phyloP scores from a whole-genome alignment of 306 rosid genomes.

The Medicago ruthenica region DNA sequence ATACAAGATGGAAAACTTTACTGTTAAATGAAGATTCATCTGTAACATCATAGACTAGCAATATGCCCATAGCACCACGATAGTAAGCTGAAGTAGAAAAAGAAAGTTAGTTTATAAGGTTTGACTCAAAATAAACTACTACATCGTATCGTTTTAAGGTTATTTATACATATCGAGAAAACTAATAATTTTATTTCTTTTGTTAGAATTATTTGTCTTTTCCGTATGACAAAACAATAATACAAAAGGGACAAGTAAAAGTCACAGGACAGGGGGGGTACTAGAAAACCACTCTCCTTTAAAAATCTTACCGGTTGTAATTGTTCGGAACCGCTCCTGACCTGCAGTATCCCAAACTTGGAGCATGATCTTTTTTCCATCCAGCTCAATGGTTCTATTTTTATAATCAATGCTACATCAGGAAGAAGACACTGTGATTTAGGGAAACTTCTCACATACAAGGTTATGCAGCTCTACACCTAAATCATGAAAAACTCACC shows the following conservation, averaged over 20 bases:
- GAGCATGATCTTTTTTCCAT: conserved; percentile 90
- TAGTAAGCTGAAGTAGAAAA: conserved; percentile 75
- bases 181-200: too few species aligned
- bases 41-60: conserved; percentile 93
- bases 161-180: too few species aligned
- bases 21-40: conserved; percentile 98
- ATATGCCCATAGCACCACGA: conserved; percentile 98
- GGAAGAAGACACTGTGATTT: conserved; percentile 40
- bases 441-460: conserved; percentile 34
- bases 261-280: too few species aligned
- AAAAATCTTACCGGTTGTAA: conserved; percentile 72
- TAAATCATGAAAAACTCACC: conserved; percentile 60
- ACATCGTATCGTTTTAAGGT: background rate
- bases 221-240: too few species aligned
- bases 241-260: too few species aligned
- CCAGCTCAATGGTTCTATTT: conserved; percentile 91
- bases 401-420: conserved; percentile 90
- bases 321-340: conserved; percentile 94
- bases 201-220: too few species aligned
- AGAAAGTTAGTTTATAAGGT: background rate
- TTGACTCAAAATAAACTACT: conserved; percentile 4
- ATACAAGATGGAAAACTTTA: conserved; percentile 43
- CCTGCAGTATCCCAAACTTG: conserved; percentile 99
- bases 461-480: conserved; percentile 10
- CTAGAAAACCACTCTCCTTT: too few species aligned